Base-by-base conservation (phyloP, 1,284 basidiomycete genomes). In the Exobasidium rhododendri region DNA sequence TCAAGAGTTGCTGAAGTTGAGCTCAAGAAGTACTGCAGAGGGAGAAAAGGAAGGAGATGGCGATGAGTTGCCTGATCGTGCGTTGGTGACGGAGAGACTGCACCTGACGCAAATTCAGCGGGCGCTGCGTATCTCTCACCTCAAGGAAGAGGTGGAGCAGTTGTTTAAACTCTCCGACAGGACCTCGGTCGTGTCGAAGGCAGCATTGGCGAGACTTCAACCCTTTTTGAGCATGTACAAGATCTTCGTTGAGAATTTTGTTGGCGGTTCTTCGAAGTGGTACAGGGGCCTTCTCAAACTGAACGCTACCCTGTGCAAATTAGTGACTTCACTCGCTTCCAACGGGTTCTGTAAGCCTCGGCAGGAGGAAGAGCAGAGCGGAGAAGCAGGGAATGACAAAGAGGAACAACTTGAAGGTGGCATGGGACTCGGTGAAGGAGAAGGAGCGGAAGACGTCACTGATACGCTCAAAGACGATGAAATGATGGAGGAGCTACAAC, bases 401-500 rank as follows among this genome's bases (percentile, higher is more conserved):
- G 75, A 74, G 51, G 61, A 67, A 57, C 63, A 76, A 31, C 63
- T 70, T 55, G 65, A 77, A 46, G 75, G 70, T 43, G 77, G 77
- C 6, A 78, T 77, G 4, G 77, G 77, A 22, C 70, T 78, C 17
- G 77, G 74, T n/a, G 77, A 79, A 32, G 77, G 77, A 3, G 51
- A 61, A 4, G 77, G 77, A 26, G 74, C 74, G n/a, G 87, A 97
- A 80, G 77, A 79, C 61, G 67, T 79, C 60, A 75, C 75, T 10
- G 75, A 79, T 54, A 73, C 76, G 51, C 70, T 79, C 62, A 62
- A 77, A 29, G 77, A 97, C 64, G 94, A 98, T 79, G 90, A 90
- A 74, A 92, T 96, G 75, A 90, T 98, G 31, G 96, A 99, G 78
- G 96, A 96, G 1, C 83, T 98, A 22, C 86, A 89, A 56, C 67